These are phyloP conservation scores for Thyridium curvatum DNA, from an alignment of 2,329 filamentous ascomycete genomes.

Conservation along the genomic window DNA sequence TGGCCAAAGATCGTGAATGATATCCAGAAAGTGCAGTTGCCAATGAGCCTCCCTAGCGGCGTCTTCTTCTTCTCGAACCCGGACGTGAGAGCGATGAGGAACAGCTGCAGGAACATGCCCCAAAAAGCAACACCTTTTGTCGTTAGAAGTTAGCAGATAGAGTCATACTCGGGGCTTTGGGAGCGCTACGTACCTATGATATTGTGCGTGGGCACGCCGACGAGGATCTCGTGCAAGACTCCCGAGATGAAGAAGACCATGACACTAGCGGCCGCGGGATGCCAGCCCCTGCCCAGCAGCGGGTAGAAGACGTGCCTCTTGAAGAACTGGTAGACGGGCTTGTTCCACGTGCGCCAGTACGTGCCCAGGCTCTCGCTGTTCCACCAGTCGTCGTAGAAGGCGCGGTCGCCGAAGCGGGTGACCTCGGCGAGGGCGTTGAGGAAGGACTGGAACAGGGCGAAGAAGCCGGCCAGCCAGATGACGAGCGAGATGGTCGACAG, in stretches of 20 bases:
- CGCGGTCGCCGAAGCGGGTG: slow-evolving; percentile 82
- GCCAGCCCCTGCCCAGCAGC: slow-evolving; percentile 78
- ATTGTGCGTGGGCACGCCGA: slow-evolving; percentile 92
- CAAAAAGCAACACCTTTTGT: slow-evolving; percentile 83
- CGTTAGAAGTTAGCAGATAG: slow-evolving; percentile 4
- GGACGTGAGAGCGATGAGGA: slow-evolving; percentile 75
- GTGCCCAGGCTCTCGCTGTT: slow-evolving; percentile 78
- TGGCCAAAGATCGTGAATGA: slow-evolving; percentile 95
- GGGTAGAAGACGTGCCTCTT: slow-evolving; percentile 89
- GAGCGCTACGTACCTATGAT: slow-evolving; percentile 79
- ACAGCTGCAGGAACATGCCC: slow-evolving; percentile 91
- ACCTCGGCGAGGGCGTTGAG: slow-evolving; percentile 89
- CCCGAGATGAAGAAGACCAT: slow-evolving; percentile 86
- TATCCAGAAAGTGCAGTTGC: slow-evolving; percentile 94
- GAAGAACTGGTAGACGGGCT: slow-evolving; percentile 96
- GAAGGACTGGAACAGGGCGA: slow-evolving; percentile 88
- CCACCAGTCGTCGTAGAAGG: slow-evolving; percentile 99
- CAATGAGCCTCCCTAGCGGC: slow-evolving; percentile 69
- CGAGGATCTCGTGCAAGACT: slow-evolving; percentile 83
- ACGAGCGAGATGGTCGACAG: slow-evolving; percentile 90
- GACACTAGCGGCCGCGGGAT: slow-evolving; percentile 61
- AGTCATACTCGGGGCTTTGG: too few species aligned
- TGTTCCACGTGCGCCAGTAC: slow-evolving; percentile 98
- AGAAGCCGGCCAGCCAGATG: slow-evolving; percentile 97
- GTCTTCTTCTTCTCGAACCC: slow-evolving; percentile 74